Base-by-base conservation (phyloP, 2,329 filamentous ascomycete species). In the Leptographium galeiforme region DNA sequence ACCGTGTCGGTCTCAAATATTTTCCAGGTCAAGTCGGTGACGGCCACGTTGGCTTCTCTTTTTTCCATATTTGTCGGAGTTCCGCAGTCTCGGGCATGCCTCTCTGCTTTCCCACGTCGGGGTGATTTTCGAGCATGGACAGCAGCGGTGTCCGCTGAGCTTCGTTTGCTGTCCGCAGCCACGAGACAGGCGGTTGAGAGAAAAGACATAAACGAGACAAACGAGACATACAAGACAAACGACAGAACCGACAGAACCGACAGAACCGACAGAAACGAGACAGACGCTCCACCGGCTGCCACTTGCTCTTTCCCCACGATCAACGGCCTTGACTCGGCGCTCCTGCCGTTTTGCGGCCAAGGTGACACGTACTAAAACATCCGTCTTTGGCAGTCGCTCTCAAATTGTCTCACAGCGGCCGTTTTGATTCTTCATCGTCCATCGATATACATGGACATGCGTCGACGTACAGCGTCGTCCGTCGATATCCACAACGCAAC, bases 401-500 rank as follows among this genome's bases (percentile, higher is more conserved):
- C 18, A 39, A 25, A 16, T 14, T 39, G 14, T 32, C 34, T 39
- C 43, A 45, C 12, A n/a, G 8, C 2, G 4, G 12, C 10, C 36
- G 2, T 33, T 16, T 19, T 18, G 25, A 25, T 25, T 25, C 25
- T 25, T 25, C 25, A 25, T 25, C 25, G 25, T 25, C 1, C 8
- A 5, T 46, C 19, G 8, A 18, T 13, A 33, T 38, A 13, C 13
- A 14, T 2, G 6, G 16, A 32, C 25, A 45, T 32, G 8, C 19
- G 8, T 45, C 18, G 14, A 41, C 40, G 8, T 36, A 36, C 34
- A 8, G 8, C 12, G 12, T 2, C 34, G 6, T 13, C 34, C 34
- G 8, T 13, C 34, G 12, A 36, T 2, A 4, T 6, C 6, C 4
- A 36, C 6, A 36, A 2, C 12, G 3, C 34, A 36, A 68, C 53